Evolutionary conservation across 2,329 filamentous ascomycete species (phyloP).

Genomic region (Malbranchea zuffiana): DNA sequence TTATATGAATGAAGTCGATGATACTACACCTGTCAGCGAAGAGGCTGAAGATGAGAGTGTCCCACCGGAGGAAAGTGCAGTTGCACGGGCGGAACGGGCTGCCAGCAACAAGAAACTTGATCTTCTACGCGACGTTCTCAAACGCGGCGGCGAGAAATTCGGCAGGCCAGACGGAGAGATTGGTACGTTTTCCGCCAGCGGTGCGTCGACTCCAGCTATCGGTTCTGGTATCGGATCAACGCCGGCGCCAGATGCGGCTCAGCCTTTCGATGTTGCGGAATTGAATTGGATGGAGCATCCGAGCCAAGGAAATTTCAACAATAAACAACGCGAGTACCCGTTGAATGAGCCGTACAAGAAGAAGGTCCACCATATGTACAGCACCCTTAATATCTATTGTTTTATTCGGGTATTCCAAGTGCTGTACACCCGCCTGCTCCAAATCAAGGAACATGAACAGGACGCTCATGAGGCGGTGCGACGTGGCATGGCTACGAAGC

Average conservation of each 20-base stretch:
- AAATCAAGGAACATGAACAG: conserved; percentile 68
- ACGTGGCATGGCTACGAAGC: conserved; percentile 63
- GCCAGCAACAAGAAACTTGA: conserved; percentile 59
- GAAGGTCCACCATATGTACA: conserved; percentile 77
- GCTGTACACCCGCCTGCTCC: conserved; percentile 73
- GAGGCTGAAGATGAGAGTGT: conserved; percentile 63
- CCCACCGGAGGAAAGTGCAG: conserved; percentile 57
- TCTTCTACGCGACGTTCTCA: conserved; percentile 75
- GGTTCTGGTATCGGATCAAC: conserved; percentile 39
- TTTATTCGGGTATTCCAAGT: conserved; percentile 90
- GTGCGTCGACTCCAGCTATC: conserved; percentile 78
- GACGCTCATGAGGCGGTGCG: conserved; percentile 63
- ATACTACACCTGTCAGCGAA: conserved; percentile 63
- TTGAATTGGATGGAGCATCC: conserved; percentile 52
- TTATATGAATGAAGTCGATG: conserved; percentile 56
- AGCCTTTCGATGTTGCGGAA: conserved; percentile 43
- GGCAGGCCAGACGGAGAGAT: conserved; percentile 66
- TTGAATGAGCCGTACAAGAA: conserved; percentile 70
- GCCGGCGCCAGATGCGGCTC: conserved; percentile 18
- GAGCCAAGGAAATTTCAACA: conserved; percentile 44
- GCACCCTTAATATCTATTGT: conserved; percentile 82
- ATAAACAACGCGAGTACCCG: conserved; percentile 51
- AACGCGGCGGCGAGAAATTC: conserved; percentile 61
- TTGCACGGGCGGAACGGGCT: conserved; percentile 53
- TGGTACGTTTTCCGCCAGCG: conserved; percentile 65